phyloP scores from a whole-genome alignment of 352 stramenopile genomes.

The Blastocystis sp. region DNA sequence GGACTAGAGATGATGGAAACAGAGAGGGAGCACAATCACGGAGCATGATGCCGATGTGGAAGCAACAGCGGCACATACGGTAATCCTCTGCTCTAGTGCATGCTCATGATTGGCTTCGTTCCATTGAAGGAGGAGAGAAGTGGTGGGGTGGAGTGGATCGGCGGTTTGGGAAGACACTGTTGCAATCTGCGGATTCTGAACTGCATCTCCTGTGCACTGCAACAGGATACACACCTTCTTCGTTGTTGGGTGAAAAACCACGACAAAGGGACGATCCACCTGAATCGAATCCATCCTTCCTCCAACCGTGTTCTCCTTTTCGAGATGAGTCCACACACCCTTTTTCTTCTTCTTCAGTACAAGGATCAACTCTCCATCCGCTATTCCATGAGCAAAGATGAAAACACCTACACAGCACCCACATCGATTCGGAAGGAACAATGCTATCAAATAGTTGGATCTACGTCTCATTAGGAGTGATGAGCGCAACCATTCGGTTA shows the following conservation, averaged over 20 bases:
- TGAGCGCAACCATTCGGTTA: neutral
- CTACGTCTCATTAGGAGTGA: neutral
- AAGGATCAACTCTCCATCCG: constrained; percentile 44
- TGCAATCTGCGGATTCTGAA: too few species aligned
- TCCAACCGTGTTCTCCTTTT: too few species aligned
- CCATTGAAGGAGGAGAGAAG: neutral
- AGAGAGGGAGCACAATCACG: neutral
- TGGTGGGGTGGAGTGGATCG: neutral
- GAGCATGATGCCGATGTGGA: neutral
- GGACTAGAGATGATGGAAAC: neutral
- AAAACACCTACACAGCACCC: neutral
- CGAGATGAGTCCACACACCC: constrained; percentile 4
- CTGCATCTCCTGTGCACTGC: neutral
- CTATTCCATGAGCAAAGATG: neutral
- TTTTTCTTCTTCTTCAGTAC: constrained; percentile 9
- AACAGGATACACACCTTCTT: constrained; percentile 18
- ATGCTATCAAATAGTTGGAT: constrained; percentile 3
- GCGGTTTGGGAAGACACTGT: too few species aligned
- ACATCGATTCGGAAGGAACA: neutral
- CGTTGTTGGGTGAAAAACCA: constrained; percentile 1
- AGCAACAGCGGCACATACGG: neutral
- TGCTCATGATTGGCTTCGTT: neutral
- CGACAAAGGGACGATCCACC: neutral
- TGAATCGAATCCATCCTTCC: too few species aligned
- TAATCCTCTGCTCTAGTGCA: neutral